phyloP scores from a whole-genome alignment of 768 basidiomycete genomes.

The Pleurotus sapidus region DNA sequence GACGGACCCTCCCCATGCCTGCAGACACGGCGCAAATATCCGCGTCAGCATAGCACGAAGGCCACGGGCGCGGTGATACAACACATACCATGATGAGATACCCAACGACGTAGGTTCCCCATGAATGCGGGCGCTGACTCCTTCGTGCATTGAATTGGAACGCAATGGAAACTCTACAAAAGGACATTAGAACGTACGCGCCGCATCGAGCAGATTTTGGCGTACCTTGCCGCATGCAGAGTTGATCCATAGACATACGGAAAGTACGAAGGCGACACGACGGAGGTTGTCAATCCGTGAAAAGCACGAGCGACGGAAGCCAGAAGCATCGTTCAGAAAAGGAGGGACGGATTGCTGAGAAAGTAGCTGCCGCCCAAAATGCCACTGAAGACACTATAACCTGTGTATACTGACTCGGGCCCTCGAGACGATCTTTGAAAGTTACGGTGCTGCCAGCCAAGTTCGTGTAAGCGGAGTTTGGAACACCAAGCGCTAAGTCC shows the following conservation, averaged over 20 bases:
- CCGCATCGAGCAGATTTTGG: neutral
- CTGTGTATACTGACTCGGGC: neutral
- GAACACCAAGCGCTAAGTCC: no score
- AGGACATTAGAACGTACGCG: neutral
- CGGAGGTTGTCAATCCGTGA: constrained; percentile 1
- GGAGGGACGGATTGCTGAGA: no score
- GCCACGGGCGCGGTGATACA: no score
- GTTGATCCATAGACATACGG: constrained; percentile 5
- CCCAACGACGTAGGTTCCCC: constrained; percentile 42
- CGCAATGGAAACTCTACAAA: constrained; percentile 34
- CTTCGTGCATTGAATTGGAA: constrained; percentile 38
- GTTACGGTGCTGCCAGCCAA: no score
- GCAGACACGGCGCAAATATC: neutral
- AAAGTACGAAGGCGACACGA: constrained; percentile 1
- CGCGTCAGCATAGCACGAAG: no score
- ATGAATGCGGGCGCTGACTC: constrained; percentile 25
- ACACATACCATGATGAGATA: constrained; percentile 42
- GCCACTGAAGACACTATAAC: neutral
- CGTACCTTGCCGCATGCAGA: constrained; percentile 12
- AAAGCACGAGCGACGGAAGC: constrained; percentile 8
- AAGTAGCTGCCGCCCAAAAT: no score
- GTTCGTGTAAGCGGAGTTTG: no score
- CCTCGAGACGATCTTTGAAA: no score
- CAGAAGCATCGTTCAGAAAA: neutral
- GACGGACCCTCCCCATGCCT: constrained; percentile 50